These are phyloP conservation scores for Nicotiana undulata DNA, from an alignment of 257 asterid genomes.

Conservation along the genomic window DNA sequence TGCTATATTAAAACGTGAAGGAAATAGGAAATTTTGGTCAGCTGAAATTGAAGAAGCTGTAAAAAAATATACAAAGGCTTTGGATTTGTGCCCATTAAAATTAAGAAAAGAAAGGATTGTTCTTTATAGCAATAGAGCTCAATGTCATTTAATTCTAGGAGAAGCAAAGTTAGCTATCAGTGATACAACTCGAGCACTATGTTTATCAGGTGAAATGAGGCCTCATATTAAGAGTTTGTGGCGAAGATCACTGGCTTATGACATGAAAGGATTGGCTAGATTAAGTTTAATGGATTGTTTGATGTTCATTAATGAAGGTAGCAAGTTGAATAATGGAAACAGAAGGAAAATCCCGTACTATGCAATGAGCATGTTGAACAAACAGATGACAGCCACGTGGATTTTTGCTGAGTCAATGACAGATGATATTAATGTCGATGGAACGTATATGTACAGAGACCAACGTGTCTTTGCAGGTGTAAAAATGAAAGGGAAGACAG, in stretches of 20 bases:
- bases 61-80: conserved; percentile 9
- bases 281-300: conserved; percentile 29
- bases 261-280: conserved; percentile 25
- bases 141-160: conserved; percentile 20
- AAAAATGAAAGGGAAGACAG: background rate
- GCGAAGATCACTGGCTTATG: conserved; percentile 40
- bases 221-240: conserved; percentile 29
- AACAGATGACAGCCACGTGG: conserved; percentile 22
- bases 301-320: conserved; percentile 18
- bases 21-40: conserved; percentile 25
- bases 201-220: conserved; percentile 16
- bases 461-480: background rate
- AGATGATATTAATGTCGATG: background rate
- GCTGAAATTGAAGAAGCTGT: conserved; percentile 14
- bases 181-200: conserved; percentile 30
- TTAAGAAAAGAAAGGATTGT: conserved; percentile 24
- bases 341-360: conserved; percentile 18
- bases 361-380: conserved; percentile 25
- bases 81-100: conserved; percentile 28
- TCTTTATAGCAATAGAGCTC: conserved; percentile 32
- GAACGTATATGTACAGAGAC: background rate
- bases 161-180: conserved; percentile 25
- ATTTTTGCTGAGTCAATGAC: background rate
- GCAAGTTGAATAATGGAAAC: background rate
- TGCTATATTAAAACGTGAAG: conserved; percentile 21